Evolutionary conservation across 306 rosid species (phyloP).

Genomic region (Pterocarpus macrocarpus): DNA sequence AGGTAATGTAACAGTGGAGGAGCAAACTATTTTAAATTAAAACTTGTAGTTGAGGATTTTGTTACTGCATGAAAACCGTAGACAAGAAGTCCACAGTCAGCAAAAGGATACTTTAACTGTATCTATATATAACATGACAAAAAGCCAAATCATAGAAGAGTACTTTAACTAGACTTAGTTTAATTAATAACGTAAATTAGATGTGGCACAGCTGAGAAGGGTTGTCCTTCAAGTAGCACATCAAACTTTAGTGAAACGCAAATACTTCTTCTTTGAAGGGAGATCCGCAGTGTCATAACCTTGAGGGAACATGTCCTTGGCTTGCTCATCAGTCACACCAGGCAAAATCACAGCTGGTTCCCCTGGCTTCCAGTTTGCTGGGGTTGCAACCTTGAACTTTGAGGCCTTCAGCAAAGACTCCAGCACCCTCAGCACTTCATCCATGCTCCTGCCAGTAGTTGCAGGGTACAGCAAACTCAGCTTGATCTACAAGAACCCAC

Average conservation of each 20-base stretch:
- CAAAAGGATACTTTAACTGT: conserved; percentile 31
- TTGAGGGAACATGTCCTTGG: conserved; percentile 67
- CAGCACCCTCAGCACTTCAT: conserved; percentile 83
- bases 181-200: neutral
- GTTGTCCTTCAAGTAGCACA: neutral
- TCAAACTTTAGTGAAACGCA: conserved; percentile 73
- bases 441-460: conserved; percentile 85
- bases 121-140: neutral
- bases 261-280: conserved; percentile 70
- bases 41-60: conserved; percentile 13
- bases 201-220: too few species aligned
- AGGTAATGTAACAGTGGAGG: neutral
- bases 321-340: conserved; percentile 64
- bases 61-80: conserved; percentile 12
- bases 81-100: conserved; percentile 14
- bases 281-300: conserved; percentile 67
- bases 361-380: conserved; percentile 81
- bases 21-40: conserved; percentile 22
- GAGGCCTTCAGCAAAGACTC: conserved; percentile 80
- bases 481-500: conserved; percentile 56
- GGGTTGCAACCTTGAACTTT: conserved; percentile 71
- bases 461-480: conserved; percentile 86
- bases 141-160: neutral
- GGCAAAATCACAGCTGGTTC: conserved; percentile 67
- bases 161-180: neutral